These are phyloP conservation scores for Blastocladiella britannica DNA, from an alignment of 192 early-diverging fungal species.

Conservation along the genomic window DNA sequence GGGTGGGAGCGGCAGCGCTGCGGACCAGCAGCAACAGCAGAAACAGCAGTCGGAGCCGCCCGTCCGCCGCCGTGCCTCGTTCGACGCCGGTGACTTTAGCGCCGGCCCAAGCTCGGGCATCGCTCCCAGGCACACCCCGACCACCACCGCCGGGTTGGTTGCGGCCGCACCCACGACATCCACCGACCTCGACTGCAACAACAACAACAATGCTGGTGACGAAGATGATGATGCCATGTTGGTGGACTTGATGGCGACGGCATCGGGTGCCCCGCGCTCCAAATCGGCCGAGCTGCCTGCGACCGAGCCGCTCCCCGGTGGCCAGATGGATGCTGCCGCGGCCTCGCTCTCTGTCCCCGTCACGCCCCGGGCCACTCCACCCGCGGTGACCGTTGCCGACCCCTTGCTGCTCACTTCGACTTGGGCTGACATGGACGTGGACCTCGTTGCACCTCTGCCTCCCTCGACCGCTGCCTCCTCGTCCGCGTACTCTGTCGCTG, in stretches of 20 bases:
- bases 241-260: not conserved
- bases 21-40: not conserved
- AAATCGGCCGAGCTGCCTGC: not conserved
- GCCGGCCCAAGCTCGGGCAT: not conserved
- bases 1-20: not conserved
- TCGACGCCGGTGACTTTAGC: not conserved
- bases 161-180: not conserved
- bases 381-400: not conserved
- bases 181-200: not conserved
- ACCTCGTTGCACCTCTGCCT: too few relatives aligned
- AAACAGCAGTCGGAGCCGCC: not conserved
- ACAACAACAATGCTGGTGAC: not conserved
- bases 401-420: too few relatives aligned
- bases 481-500: too few relatives aligned
- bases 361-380: not conserved
- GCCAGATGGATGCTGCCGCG: not conserved
- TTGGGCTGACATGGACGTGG: too few relatives aligned
- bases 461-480: too few relatives aligned
- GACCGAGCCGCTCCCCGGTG: not conserved
- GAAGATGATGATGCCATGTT: not conserved
- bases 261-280: not conserved
- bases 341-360: not conserved
- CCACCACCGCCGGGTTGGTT: too few relatives aligned
- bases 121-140: not conserved
- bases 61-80: not conserved